phyloP scores from a whole-genome alignment of 2,329 filamentous ascomycete species.

The Phoma sp. region DNA sequence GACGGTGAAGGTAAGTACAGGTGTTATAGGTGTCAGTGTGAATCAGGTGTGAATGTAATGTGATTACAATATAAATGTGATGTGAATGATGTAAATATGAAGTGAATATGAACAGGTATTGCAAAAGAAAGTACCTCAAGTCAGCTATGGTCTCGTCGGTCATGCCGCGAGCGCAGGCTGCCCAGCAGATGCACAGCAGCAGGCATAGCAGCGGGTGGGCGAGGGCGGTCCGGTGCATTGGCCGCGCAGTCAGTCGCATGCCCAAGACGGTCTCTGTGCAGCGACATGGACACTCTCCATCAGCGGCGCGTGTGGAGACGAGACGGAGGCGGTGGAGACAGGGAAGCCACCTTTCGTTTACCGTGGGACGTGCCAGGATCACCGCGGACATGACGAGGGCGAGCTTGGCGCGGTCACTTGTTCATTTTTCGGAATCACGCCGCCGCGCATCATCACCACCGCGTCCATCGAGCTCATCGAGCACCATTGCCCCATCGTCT shows the following conservation, averaged over 20 bases:
- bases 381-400: conserved; percentile 1
- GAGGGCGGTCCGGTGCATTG: conserved; percentile 27
- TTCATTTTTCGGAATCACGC: conserved; percentile 1
- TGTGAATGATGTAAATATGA: too few species aligned
- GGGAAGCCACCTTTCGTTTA: conserved; percentile 7
- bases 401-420: background rate
- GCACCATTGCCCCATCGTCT: background rate
- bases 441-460: background rate
- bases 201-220: conserved; percentile 34
- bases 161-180: conserved; percentile 51
- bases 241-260: conserved; percentile 43
- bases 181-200: conserved; percentile 40
- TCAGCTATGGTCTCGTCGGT: conserved; percentile 50
- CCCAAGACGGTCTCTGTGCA: conserved; percentile 35
- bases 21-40: too few species aligned
- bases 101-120: too few species aligned
- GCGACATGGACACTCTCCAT: conserved; percentile 39
- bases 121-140: conserved; percentile 41
- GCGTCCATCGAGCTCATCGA: background rate
- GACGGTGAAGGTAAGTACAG: too few species aligned
- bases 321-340: background rate
- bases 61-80: too few species aligned
- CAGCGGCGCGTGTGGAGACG: background rate
- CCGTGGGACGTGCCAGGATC: background rate
- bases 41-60: too few species aligned